Evolutionary conservation across 2,329 filamentous ascomycete species (phyloP).

Genomic region (Pestalotiopsis sp.): DNA sequence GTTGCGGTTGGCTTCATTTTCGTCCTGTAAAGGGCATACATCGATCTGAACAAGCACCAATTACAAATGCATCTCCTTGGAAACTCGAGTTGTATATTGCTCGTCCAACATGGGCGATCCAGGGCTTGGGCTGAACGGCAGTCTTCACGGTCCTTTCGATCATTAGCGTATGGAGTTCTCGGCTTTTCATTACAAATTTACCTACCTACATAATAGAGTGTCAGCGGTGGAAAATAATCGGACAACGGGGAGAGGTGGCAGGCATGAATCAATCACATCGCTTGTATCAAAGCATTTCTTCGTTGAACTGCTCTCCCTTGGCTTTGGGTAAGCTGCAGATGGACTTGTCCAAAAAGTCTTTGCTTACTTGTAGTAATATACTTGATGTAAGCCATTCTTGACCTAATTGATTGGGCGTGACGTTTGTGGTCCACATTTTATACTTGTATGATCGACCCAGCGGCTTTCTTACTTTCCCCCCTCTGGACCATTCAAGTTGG

Average conservation of each 20-base stretch:
- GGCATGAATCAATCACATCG: not conserved
- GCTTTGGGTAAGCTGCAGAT: not conserved
- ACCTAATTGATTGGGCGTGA: not conserved
- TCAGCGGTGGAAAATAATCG: conserved; percentile 1
- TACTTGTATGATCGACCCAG: too few species aligned
- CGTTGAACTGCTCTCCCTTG: not conserved
- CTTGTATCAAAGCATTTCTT: not conserved
- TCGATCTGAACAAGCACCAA: not conserved
- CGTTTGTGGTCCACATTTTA: not conserved
- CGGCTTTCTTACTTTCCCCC: too few species aligned
- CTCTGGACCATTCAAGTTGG: too few species aligned
- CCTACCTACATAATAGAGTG: conserved; percentile 3
- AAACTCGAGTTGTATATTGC: not conserved
- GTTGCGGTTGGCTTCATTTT: conserved; percentile 7
- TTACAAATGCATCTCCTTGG: not conserved
- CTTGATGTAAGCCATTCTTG: not conserved
- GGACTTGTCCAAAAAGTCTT: not conserved
- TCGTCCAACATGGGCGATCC: not conserved
- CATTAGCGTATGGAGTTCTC: conserved; percentile 8
- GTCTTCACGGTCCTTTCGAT: not conserved
- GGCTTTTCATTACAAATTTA: not conserved
- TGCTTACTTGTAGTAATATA: not conserved
- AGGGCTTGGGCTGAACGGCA: not conserved
- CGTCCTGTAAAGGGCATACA: not conserved
- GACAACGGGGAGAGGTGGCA: not conserved